Evolutionary conservation across 768 basidiomycete species (phyloP).

Genomic region (Lyophyllum semitale): DNA sequence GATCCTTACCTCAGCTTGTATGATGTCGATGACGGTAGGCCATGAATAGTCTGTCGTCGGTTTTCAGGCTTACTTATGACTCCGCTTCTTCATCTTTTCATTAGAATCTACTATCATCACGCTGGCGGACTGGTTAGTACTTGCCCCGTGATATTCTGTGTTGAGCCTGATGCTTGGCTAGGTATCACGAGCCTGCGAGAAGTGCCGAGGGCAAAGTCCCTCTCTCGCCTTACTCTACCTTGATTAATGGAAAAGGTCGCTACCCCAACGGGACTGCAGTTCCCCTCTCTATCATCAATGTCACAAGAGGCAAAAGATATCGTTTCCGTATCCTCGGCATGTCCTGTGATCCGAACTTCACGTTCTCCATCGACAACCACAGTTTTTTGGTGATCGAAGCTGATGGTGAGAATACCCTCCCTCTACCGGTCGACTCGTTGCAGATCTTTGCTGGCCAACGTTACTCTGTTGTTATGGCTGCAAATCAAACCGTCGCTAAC

Average conservation of each 20-base stretch:
- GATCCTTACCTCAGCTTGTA: constrained; percentile 34
- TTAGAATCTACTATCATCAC: constrained; percentile 45
- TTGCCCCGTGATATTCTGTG: neutral
- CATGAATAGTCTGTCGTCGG: neutral
- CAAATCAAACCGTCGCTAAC: constrained; percentile 47
- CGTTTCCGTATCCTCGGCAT: constrained; percentile 37
- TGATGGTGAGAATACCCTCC: constrained; percentile 44
- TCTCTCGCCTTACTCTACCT: constrained; percentile 10
- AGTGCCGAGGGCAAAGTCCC: neutral
- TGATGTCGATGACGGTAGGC: constrained; percentile 19
- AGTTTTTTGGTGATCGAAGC: constrained; percentile 54
- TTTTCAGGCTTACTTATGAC: neutral
- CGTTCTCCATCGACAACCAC: constrained; percentile 49
- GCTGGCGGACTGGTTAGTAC: constrained; percentile 37
- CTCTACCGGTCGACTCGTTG: constrained; percentile 43
- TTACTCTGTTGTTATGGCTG: constrained; percentile 37
- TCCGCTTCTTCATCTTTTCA: neutral
- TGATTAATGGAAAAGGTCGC: constrained; percentile 44
- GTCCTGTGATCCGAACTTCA: constrained; percentile 37
- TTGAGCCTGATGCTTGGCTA: neutral
- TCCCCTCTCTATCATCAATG: constrained; percentile 34
- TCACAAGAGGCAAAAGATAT: constrained; percentile 32
- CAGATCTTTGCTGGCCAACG: constrained; percentile 38
- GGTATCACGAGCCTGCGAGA: constrained; percentile 7
- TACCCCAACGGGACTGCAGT: constrained; percentile 24